phyloP scores from a whole-genome alignment of 2,329 filamentous ascomycete genomes.

The Fusarium brachygibbosum region DNA sequence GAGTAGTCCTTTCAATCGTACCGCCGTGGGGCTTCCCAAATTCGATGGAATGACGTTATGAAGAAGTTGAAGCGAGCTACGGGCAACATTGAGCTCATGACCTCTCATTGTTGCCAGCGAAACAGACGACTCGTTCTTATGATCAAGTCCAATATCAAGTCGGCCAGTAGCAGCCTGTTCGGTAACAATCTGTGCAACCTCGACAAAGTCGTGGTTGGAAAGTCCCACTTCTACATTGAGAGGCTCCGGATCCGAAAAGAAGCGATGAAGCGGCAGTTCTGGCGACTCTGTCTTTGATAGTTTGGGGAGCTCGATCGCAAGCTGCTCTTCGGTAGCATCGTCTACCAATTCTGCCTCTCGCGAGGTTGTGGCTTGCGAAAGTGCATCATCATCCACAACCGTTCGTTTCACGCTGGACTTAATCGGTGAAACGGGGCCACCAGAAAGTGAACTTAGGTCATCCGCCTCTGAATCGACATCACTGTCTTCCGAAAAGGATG shows the following conservation, averaged over 20 bases:
- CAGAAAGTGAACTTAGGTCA: conserved; percentile 64
- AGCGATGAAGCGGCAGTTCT: conserved; percentile 65
- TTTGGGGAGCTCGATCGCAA: conserved; percentile 64
- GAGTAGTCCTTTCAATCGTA: conserved; percentile 63
- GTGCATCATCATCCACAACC: conserved; percentile 68
- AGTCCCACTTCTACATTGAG: conserved; percentile 60
- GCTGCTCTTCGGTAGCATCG: conserved; percentile 60
- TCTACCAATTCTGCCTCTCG: conserved; percentile 63
- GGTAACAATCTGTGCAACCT: conserved; percentile 77
- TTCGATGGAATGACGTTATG: conserved; percentile 60
- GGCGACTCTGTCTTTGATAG: conserved; percentile 62
- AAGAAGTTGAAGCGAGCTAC: conserved; percentile 64
- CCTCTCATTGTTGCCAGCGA: conserved; percentile 53
- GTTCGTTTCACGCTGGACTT: conserved; percentile 62
- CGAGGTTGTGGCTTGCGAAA: conserved; percentile 65
- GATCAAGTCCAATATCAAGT: conserved; percentile 54
- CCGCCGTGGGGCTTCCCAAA: conserved; percentile 57
- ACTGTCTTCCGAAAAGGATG: conserved; percentile 63
- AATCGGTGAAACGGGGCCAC: conserved; percentile 64
- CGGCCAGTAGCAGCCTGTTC: conserved; percentile 74
- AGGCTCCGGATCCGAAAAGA: conserved; percentile 72
- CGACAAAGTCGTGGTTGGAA: conserved; percentile 72
- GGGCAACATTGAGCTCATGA: conserved; percentile 60
- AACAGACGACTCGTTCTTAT: conserved; percentile 31
- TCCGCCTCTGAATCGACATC: conserved; percentile 70